These are phyloP conservation scores for Beauveria sp. DNA, from an alignment of 2,329 filamentous ascomycete genomes.

Conservation along the genomic window DNA sequence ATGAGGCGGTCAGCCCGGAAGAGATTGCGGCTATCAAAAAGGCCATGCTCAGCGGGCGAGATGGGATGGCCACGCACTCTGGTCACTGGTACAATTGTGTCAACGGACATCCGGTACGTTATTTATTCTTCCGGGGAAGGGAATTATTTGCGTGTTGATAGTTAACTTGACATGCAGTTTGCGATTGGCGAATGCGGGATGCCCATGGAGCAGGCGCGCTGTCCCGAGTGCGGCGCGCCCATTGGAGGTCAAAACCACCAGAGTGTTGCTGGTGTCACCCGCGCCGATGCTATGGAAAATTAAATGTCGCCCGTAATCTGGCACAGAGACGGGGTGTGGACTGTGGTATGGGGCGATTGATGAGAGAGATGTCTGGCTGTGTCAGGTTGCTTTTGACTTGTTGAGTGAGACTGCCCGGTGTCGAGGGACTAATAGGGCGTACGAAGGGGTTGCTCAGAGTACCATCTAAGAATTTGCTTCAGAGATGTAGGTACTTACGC, in stretches of 20 bases:
- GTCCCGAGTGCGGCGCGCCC: conserved; percentile 52
- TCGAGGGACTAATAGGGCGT: too few species aligned
- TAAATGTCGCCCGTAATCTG: not conserved
- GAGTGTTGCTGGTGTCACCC: conserved; percentile 40
- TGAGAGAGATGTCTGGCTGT: not conserved
- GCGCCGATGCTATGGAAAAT: conserved; percentile 24
- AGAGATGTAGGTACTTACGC: not conserved
- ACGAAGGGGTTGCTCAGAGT: not conserved
- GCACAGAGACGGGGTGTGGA: not conserved
- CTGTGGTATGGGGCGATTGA: not conserved
- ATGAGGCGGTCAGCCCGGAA: conserved; percentile 31
- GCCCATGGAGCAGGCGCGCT: conserved; percentile 53
- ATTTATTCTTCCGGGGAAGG: not conserved
- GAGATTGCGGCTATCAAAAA: conserved; percentile 35
- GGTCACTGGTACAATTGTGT: conserved; percentile 26
- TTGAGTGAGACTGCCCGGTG: not conserved
- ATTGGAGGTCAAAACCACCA: conserved; percentile 49
- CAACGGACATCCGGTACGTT: conserved; percentile 22
- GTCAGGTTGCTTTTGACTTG: not conserved
- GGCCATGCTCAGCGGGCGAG: conserved; percentile 37
- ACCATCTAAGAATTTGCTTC: not conserved
- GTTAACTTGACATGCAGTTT: conserved; percentile 31
- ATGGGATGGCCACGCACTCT: conserved; percentile 30
- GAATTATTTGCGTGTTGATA: not conserved
- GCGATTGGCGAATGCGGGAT: conserved; percentile 61